Percentiles rank a stretch among this genome's conserved stretches.
Conservation (phyloP, 2,329 filamentous ascomycete genomes). For the Colletotrichum truncatum region DNA sequence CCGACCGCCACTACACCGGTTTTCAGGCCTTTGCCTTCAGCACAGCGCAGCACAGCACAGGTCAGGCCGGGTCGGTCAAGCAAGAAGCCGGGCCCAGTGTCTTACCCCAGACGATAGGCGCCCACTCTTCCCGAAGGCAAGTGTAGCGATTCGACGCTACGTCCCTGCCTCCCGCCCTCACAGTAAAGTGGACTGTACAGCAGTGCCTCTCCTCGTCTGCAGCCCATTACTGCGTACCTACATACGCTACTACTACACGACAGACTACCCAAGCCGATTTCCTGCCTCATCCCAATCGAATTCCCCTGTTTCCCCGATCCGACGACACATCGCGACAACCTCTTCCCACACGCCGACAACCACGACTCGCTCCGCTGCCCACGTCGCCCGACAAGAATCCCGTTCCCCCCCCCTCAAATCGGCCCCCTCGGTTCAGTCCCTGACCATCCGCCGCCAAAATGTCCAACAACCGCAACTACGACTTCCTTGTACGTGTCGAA, state of each 20-base stretch:
- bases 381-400: constrained; percentile 1
- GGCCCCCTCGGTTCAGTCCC: constrained; percentile 26
- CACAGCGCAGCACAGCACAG: neutral
- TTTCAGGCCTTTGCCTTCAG: neutral
- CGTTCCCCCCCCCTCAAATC: constrained; percentile 5
- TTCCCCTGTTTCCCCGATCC: constrained; percentile 14
- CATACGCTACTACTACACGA: constrained; percentile 9
- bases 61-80: constrained; percentile 16
- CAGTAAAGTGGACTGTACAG: constrained; percentile 24
- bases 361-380: neutral
- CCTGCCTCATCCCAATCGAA: constrained; percentile 16
- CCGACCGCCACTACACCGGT: no score
- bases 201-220: constrained; percentile 20
- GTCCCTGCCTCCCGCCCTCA: constrained; percentile 10
- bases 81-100: constrained; percentile 12
- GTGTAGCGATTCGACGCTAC: constrained; percentile 17
- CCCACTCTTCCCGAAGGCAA: constrained; percentile 9
- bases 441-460: constrained; percentile 61
- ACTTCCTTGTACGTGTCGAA: constrained; percentile 83
- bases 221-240: constrained; percentile 22
- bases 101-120: constrained; percentile 25
- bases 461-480: constrained; percentile 98
- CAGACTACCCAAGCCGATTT: constrained; percentile 11
- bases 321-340: constrained; percentile 26
- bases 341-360: neutral